A percentile compares a stretch with the other conserved stretches of the same genome.
Evolutionary conservation across 2,329 filamentous ascomycete genomes (phyloP).

Genomic region (Monosporascus ibericus): DNA sequence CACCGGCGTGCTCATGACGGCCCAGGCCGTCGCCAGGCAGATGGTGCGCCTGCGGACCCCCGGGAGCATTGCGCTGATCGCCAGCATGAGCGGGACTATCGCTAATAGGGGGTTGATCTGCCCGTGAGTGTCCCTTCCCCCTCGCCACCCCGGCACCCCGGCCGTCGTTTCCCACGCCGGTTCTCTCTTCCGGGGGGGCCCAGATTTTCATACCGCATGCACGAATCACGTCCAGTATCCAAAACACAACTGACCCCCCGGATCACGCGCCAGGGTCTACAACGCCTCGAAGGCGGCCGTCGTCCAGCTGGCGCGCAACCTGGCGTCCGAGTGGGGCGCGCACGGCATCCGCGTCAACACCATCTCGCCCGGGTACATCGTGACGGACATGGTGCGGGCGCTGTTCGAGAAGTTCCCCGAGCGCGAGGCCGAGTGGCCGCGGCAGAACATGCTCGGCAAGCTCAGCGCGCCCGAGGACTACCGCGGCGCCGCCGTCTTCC

Average conservation of each 20-base stretch:
- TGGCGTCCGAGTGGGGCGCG: slow-evolving; percentile 67
- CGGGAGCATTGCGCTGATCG: slow-evolving; percentile 61
- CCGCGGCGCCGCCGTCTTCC: slow-evolving; percentile 62
- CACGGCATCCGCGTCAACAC: slow-evolving; percentile 75
- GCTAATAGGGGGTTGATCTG: slow-evolving; percentile 56
- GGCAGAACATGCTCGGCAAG: slow-evolving; percentile 76
- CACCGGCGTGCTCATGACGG: slow-evolving; percentile 80
- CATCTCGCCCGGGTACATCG: slow-evolving; percentile 73
- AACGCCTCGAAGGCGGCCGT: slow-evolving; percentile 73
- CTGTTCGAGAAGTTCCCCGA: slow-evolving; percentile 74
- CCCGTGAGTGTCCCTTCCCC: slow-evolving; percentile 41
- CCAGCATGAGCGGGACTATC: slow-evolving; percentile 63
- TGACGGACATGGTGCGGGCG: slow-evolving; percentile 76
- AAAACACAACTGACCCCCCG: too few relatives aligned
- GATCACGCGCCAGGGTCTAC: slow-evolving; percentile 52
- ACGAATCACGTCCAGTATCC: too few relatives aligned
- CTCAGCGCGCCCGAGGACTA: slow-evolving; percentile 65
- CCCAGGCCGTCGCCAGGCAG: slow-evolving; percentile 79
- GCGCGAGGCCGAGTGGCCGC: slow-evolving; percentile 62
- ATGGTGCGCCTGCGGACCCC: slow-evolving; percentile 53
- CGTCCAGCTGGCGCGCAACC: slow-evolving; percentile 62
- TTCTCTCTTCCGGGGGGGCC: not conserved
- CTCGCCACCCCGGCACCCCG: not conserved
- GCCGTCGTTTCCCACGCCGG: not conserved
- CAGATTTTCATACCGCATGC: too few relatives aligned